Conservation (phyloP, 768 basidiomycete genomes). For the Naganishia randhawae region DNA sequence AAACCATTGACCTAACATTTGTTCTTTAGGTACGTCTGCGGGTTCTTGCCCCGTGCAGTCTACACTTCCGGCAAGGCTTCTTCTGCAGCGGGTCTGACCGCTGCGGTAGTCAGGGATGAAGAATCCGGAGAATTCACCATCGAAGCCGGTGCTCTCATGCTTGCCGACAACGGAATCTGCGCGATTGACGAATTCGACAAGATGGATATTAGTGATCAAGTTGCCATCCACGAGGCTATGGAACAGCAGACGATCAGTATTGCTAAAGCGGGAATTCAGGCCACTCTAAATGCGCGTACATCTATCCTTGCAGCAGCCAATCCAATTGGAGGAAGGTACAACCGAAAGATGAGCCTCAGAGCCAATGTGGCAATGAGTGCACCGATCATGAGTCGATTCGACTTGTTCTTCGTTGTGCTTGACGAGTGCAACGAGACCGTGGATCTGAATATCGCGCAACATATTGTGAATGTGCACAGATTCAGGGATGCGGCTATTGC, state of each 20-base stretch:
- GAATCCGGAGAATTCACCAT: constrained; percentile 99
- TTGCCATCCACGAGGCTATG: constrained; percentile 99
- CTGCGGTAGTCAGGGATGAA: constrained; percentile 96
- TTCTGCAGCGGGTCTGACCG: constrained; percentile 96
- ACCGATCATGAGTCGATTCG: constrained; percentile 98
- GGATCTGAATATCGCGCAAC: constrained; percentile 87
- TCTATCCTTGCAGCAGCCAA: constrained; percentile 97
- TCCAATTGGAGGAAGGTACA: constrained; percentile 93
- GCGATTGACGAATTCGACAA: constrained; percentile 99
- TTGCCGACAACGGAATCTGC: constrained; percentile 98
- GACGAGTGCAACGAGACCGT: constrained; percentile 93
- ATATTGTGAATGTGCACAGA: constrained; percentile 96
- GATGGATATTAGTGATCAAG: constrained; percentile 98
- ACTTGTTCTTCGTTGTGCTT: constrained; percentile 94
- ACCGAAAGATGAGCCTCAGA: constrained; percentile 83
- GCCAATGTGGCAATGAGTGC: constrained; percentile 96
- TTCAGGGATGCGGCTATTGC: constrained; percentile 91
- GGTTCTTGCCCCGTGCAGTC: constrained; percentile 93
- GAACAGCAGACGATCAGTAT: constrained; percentile 99
- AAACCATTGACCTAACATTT: not conserved
- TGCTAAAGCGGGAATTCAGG: constrained; percentile 98
- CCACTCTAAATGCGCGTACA: constrained; percentile 93
- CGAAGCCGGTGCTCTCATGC: constrained; percentile 97
- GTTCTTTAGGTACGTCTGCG: constrained; percentile 78
- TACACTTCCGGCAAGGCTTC: constrained; percentile 99